A percentile compares a stretch with the other conserved stretches of the same genome.
Conservation (phyloP, 2,329 filamentous ascomycete species). For the Colletotrichum sp. region DNA sequence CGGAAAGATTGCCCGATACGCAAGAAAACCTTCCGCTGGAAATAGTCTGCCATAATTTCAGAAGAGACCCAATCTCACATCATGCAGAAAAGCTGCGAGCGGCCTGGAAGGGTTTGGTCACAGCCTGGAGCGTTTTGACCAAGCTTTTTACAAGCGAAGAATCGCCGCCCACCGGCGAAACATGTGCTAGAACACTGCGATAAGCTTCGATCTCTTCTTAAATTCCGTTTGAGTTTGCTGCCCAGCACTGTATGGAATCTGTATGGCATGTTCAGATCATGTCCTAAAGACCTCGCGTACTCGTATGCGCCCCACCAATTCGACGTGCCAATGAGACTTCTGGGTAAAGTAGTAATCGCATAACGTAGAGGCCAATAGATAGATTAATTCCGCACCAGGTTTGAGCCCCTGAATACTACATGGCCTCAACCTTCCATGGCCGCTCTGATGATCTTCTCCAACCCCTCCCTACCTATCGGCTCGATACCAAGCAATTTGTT, state of each 20-base stretch:
- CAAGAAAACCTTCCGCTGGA: background rate
- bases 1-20: background rate
- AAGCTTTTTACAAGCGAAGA: background rate
- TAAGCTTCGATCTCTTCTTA: background rate
- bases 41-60: background rate
- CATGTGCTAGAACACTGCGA: background rate
- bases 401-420: background rate
- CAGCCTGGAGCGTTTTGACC: background rate
- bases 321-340: background rate
- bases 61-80: background rate
- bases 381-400: background rate
- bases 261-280: background rate
- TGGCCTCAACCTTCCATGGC: background rate
- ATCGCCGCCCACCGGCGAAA: background rate
- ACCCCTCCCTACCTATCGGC: background rate
- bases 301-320: background rate
- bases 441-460: slow-evolving; percentile 1
- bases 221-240: background rate
- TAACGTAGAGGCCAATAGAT: background rate
- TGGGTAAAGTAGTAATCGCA: background rate
- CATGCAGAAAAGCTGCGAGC: background rate
- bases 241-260: background rate
- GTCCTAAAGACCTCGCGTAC: background rate
- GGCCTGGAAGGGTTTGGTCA: background rate
- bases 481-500: background rate